A percentile compares a stretch with the other conserved stretches of the same genome.
These are phyloP conservation scores for Dactylellina cionopaga DNA, from an alignment of 2,329 filamentous ascomycete species.

Conservation along the genomic window DNA sequence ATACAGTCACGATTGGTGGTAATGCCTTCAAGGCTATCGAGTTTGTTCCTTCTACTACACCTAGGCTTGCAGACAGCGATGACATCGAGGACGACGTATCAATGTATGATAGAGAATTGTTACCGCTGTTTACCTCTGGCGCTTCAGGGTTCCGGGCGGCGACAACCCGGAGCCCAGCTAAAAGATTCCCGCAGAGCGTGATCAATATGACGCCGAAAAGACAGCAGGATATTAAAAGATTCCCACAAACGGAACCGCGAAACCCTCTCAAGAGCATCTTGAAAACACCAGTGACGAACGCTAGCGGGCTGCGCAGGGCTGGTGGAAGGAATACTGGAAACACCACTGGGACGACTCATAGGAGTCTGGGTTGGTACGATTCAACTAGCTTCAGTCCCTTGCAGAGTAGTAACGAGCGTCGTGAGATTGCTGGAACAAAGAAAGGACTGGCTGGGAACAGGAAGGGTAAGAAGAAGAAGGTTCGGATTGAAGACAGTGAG, in stretches of 20 bases:
- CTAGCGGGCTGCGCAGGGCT: background rate
- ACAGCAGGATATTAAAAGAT: background rate
- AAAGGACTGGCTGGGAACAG: background rate
- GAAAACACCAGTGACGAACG: background rate
- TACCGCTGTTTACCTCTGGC: too few relatives aligned
- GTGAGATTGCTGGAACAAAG: conserved; percentile 12
- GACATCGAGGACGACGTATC: too few relatives aligned
- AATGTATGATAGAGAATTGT: too few relatives aligned
- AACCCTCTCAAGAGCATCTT: background rate
- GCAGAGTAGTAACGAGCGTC: conserved; percentile 9
- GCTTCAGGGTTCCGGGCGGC: too few relatives aligned
- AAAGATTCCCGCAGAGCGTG: too few relatives aligned
- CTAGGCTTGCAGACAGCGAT: too few relatives aligned
- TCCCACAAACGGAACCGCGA: conserved; percentile 14
- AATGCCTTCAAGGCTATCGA: too few relatives aligned
- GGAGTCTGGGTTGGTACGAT: conserved; percentile 34
- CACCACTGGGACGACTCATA: conserved; percentile 8
- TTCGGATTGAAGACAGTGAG: conserved; percentile 4
- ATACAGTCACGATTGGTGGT: background rate
- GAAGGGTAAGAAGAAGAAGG: background rate
- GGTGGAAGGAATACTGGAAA: background rate
- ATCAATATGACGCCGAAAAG: background rate
- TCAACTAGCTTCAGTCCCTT: conserved; percentile 39
- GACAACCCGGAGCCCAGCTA: too few relatives aligned
- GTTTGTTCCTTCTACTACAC: too few relatives aligned